These are phyloP conservation scores for Rhodomyrtus tomentosa DNA, from an alignment of 345 rosid species.

Conservation along the genomic window DNA sequence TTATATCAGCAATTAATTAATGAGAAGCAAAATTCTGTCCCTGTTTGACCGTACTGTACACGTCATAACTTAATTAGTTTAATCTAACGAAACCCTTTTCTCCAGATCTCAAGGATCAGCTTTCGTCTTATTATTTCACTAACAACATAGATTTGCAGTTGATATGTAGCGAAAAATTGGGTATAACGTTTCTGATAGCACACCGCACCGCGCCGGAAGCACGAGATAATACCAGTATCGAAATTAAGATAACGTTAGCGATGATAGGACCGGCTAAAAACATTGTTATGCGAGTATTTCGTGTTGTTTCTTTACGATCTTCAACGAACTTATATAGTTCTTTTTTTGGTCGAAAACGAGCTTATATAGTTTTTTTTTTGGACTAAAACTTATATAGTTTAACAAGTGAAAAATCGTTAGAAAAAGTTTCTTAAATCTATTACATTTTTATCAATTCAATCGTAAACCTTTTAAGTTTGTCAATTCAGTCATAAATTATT, in stretches of 20 bases:
- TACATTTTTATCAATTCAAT: too few species aligned
- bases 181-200: neutral
- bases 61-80: neutral
- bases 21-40: neutral
- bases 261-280: neutral
- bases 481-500: too few species aligned
- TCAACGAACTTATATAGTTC: neutral
- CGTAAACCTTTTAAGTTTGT: too few species aligned
- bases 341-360: too few species aligned
- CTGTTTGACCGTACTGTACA: neutral
- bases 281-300: neutral
- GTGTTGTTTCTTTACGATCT: neutral
- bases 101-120: neutral
- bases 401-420: too few species aligned
- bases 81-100: neutral
- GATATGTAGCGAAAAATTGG: too few species aligned
- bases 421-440: too few species aligned
- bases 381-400: neutral
- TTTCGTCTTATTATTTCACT: neutral
- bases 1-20: neutral
- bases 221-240: neutral
- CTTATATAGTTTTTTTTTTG: neutral
- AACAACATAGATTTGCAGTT: neutral
- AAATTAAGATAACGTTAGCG: neutral
- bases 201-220: neutral